Evolutionary conservation across 345 rosid species (phyloP).

Genomic region (Ceriops decandra): DNA sequence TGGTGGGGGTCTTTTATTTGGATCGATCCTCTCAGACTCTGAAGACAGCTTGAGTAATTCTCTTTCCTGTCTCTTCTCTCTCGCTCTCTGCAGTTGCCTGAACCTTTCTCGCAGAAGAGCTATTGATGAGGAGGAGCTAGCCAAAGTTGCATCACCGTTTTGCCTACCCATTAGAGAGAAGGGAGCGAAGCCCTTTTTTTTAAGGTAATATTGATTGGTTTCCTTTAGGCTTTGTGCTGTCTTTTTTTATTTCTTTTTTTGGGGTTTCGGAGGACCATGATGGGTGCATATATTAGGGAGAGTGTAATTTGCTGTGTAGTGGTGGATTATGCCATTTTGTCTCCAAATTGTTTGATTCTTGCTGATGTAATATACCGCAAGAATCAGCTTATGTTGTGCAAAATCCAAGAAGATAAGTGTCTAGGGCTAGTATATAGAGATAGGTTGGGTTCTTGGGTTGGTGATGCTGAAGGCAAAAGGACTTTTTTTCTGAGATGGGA

Average conservation of each 20-base stretch:
- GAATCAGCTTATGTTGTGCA: slow-evolving; percentile 36
- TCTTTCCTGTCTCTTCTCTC: slow-evolving; percentile 54
- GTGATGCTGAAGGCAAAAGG: slow-evolving; percentile 40
- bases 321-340: background rate
- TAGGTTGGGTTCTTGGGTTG: slow-evolving; percentile 28
- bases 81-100: slow-evolving; percentile 51
- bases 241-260: too few species aligned
- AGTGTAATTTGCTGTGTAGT: background rate
- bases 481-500: slow-evolving; percentile 32
- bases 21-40: slow-evolving; percentile 24
- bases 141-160: slow-evolving; percentile 36
- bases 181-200: background rate
- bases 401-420: slow-evolving; percentile 41
- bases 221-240: background rate
- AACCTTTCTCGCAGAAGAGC: slow-evolving; percentile 71
- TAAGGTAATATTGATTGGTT: background rate
- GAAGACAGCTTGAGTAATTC: slow-evolving; percentile 44
- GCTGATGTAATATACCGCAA: slow-evolving; percentile 27
- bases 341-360: slow-evolving; percentile 8
- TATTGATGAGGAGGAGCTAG: slow-evolving; percentile 62
- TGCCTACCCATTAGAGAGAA: slow-evolving; percentile 44
- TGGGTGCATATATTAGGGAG: slow-evolving; percentile 26
- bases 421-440: slow-evolving; percentile 21
- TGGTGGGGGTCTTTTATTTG: slow-evolving; percentile 15
- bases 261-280: background rate